Evolutionary conservation across 2,329 filamentous ascomycete species (phyloP).

Genomic region (Penicillium brevicompactum): DNA sequence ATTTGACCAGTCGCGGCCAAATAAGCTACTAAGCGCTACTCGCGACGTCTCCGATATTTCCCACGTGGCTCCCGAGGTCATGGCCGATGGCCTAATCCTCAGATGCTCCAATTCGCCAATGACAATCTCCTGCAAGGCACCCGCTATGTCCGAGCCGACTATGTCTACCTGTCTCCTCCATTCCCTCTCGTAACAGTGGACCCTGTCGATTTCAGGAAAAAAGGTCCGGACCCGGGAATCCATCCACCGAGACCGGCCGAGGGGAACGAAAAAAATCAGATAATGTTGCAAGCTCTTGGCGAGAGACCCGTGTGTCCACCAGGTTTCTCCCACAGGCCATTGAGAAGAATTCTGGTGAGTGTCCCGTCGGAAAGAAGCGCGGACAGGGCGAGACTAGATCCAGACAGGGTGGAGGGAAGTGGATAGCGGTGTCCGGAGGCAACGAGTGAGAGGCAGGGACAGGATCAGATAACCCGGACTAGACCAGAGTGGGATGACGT

Average conservation of each 20-base stretch:
- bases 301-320: slow-evolving; percentile 8
- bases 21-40: neutral
- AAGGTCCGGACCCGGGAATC: neutral
- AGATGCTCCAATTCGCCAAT: slow-evolving; percentile 1
- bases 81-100: neutral
- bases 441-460: slow-evolving; percentile 24
- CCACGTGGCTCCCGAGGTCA: neutral
- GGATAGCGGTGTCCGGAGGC: slow-evolving; percentile 18
- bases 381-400: slow-evolving; percentile 10
- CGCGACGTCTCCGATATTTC: neutral
- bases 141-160: neutral
- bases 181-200: neutral
- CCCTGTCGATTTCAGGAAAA: neutral
- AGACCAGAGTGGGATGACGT: slow-evolving; percentile 22
- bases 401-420: slow-evolving; percentile 24
- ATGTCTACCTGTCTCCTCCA: too few relatives aligned
- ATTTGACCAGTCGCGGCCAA: too few relatives aligned
- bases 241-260: neutral
- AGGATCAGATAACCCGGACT: slow-evolving; percentile 29
- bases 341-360: slow-evolving; percentile 4
- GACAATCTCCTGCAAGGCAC: neutral
- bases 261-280: slow-evolving; percentile 1
- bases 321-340: neutral
- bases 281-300: slow-evolving; percentile 3
- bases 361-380: slow-evolving; percentile 15